Conservation (phyloP, 2,329 filamentous ascomycete genomes). For the Cordyceps tenuipes region DNA sequence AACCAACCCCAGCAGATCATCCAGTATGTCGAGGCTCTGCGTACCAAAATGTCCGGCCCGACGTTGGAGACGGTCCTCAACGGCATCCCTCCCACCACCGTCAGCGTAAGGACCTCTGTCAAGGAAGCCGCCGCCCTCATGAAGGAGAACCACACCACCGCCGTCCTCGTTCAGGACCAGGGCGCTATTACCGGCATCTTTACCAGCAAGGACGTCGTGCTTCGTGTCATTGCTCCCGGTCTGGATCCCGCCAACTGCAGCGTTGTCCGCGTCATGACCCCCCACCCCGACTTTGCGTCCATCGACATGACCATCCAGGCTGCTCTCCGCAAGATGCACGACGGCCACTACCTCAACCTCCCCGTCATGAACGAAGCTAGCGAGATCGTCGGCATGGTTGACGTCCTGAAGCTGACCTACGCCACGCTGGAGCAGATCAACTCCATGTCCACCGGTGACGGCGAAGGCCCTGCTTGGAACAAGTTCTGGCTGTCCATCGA, state of each 20-base stretch:
- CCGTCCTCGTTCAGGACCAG: slow-evolving; percentile 91
- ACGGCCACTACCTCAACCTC: slow-evolving; percentile 95
- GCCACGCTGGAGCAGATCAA: slow-evolving; percentile 97
- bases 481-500: slow-evolving; percentile 98
- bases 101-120: slow-evolving; percentile 91
- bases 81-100: slow-evolving; percentile 84
- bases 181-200: slow-evolving; percentile 98
- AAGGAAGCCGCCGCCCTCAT: slow-evolving; percentile 92
- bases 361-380: slow-evolving; percentile 97
- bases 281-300: slow-evolving; percentile 95
- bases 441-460: slow-evolving; percentile 81
- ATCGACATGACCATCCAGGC: slow-evolving; percentile 99
- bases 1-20: slow-evolving; percentile 98
- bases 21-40: slow-evolving; percentile 93
- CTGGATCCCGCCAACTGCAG: slow-evolving; percentile 92
- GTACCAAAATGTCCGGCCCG: slow-evolving; percentile 94
- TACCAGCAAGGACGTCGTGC: slow-evolving; percentile 97
- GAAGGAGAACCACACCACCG: slow-evolving; percentile 98
- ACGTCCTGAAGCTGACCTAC: slow-evolving; percentile 96
- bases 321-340: slow-evolving; percentile 97
- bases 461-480: slow-evolving; percentile 96
- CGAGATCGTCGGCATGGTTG: slow-evolving; percentile 98
- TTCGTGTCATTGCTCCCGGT: slow-evolving; percentile 94
- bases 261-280: slow-evolving; percentile 97
- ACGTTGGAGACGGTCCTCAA: slow-evolving; percentile 92